Evolutionary conservation across 2,329 filamentous ascomycete species (phyloP).

Genomic region (Stemphylium vesicarium): DNA sequence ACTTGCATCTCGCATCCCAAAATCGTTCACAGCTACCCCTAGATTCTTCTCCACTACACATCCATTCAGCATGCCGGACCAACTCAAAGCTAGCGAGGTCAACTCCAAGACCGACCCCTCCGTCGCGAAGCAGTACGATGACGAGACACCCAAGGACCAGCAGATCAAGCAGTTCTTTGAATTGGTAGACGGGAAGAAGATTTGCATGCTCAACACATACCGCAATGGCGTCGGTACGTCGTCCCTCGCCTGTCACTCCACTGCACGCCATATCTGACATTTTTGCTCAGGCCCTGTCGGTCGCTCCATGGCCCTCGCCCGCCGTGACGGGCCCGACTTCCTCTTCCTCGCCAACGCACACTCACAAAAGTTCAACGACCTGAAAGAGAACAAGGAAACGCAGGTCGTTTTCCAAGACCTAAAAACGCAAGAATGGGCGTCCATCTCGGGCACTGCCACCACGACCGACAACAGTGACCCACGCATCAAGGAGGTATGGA

Average conservation of each 20-base stretch:
- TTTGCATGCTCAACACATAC: slow-evolving; percentile 53
- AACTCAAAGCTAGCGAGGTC: slow-evolving; percentile 50
- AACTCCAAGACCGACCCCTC: slow-evolving; percentile 54
- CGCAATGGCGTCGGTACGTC: slow-evolving; percentile 48
- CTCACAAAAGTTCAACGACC: slow-evolving; percentile 56
- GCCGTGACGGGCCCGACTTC: slow-evolving; percentile 64
- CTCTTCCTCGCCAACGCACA: slow-evolving; percentile 58
- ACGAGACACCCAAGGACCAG: slow-evolving; percentile 50
- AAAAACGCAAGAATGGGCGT: slow-evolving; percentile 57
- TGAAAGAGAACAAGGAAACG: slow-evolving; percentile 51
- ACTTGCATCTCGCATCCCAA: slow-evolving; percentile 2
- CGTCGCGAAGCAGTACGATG: slow-evolving; percentile 58
- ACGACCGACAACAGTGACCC: slow-evolving; percentile 54
- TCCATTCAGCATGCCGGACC: slow-evolving; percentile 54
- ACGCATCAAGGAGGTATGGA: slow-evolving; percentile 57
- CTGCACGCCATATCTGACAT: slow-evolving; percentile 4
- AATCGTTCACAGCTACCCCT: background rate
- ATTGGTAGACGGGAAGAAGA: slow-evolving; percentile 55
- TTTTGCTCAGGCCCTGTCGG: slow-evolving; percentile 47
- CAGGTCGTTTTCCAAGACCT: slow-evolving; percentile 57
- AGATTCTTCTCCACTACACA: slow-evolving; percentile 28
- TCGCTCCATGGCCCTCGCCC: slow-evolving; percentile 57
- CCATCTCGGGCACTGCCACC: slow-evolving; percentile 52
- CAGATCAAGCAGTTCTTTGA: slow-evolving; percentile 58
- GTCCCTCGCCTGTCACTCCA: background rate